These are phyloP conservation scores for Colletotrichum sp. DNA, from an alignment of 2,329 filamentous ascomycete genomes.

Conservation along the genomic window DNA sequence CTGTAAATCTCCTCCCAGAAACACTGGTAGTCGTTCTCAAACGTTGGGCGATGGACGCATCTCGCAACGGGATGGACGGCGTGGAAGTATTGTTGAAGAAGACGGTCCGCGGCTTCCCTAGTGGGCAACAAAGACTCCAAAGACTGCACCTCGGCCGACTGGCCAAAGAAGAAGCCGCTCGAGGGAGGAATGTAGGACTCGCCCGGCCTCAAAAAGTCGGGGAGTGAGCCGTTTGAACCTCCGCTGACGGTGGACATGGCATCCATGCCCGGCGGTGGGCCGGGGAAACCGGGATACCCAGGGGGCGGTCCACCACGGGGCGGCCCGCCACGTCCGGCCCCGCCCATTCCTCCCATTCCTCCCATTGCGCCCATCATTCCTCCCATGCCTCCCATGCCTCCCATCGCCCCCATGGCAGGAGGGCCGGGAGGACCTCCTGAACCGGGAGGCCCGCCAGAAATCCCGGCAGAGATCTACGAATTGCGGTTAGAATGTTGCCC, in stretches of 20 bases:
- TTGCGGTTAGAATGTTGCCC: not conserved
- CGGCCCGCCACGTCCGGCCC: slow-evolving; percentile 19
- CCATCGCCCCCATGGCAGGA: slow-evolving; percentile 10
- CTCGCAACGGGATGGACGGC: slow-evolving; percentile 72
- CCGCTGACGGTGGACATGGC: slow-evolving; percentile 26
- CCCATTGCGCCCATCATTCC: slow-evolving; percentile 1
- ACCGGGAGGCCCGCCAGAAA: slow-evolving; percentile 27
- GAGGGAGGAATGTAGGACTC: slow-evolving; percentile 71
- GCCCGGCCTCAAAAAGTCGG: slow-evolving; percentile 67
- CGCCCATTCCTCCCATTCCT: not conserved
- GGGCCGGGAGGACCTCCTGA: slow-evolving; percentile 12
- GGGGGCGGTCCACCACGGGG: slow-evolving; percentile 23
- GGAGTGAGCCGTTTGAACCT: slow-evolving; percentile 34
- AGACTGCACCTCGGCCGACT: slow-evolving; percentile 50
- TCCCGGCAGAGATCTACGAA: slow-evolving; percentile 38
- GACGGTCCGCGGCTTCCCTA: slow-evolving; percentile 59
- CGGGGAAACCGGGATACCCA: slow-evolving; percentile 13
- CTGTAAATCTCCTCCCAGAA: slow-evolving; percentile 70
- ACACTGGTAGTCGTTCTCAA: slow-evolving; percentile 66
- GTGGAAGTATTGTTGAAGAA: slow-evolving; percentile 71
- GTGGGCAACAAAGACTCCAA: slow-evolving; percentile 68
- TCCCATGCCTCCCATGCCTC: slow-evolving; percentile 10
- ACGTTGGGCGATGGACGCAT: slow-evolving; percentile 70
- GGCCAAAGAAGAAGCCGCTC: slow-evolving; percentile 70
- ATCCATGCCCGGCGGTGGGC: slow-evolving; percentile 23